Evolutionary conservation across 805 yeast species (phyloP).

Genomic region (Komagataella phaffii): DNA sequence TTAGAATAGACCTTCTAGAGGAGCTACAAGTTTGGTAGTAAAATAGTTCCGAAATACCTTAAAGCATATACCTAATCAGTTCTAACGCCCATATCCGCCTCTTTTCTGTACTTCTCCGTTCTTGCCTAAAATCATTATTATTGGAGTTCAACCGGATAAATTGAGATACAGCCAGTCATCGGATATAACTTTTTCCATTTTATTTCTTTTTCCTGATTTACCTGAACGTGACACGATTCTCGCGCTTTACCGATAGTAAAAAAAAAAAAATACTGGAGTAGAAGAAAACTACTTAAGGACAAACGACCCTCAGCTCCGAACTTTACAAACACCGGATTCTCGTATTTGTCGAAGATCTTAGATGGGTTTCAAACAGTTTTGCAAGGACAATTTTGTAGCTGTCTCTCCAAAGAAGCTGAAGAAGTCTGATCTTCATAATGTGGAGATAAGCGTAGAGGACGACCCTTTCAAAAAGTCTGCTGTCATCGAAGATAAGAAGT

Average conservation of each 20-base stretch:
- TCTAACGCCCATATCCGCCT: not conserved
- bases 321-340: not conserved
- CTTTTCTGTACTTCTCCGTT: too few species aligned
- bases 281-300: not conserved
- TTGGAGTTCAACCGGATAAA: too few species aligned
- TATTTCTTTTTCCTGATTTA: not conserved
- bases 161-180: not conserved
- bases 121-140: too few species aligned
- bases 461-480: not conserved
- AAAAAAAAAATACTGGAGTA: not conserved
- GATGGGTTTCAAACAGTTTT: not conserved
- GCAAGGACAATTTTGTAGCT: not conserved
- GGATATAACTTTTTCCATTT: not conserved
- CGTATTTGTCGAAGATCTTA: not conserved
- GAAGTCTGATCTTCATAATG: not conserved
- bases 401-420: not conserved
- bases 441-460: not conserved
- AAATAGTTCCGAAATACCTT: not conserved
- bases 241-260: not conserved
- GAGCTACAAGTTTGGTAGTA: conserved; percentile 44
- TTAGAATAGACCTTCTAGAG: conserved; percentile 42
- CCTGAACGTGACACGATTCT: not conserved
- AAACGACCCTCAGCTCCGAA: not conserved
- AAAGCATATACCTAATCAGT: not conserved
- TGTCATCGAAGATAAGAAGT: not conserved